These are phyloP conservation scores for Trametes villosa DNA, from an alignment of 768 basidiomycete genomes.

Conservation along the genomic window DNA sequence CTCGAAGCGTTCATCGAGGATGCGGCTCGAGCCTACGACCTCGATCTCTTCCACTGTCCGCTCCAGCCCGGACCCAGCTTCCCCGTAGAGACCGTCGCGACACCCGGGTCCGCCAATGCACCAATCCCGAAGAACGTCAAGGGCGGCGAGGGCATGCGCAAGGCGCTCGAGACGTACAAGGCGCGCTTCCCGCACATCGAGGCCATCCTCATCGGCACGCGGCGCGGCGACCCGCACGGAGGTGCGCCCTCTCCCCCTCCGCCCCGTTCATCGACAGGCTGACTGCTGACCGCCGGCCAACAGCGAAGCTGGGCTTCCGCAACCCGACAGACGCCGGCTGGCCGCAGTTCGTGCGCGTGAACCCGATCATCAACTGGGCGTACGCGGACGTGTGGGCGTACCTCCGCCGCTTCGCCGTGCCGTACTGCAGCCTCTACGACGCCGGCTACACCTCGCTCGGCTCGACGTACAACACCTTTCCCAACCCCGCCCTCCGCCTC, in stretches of 20 bases:
- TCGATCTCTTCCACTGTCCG: conserved; percentile 71
- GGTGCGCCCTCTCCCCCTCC: conserved; percentile 55
- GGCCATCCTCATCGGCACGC: conserved; percentile 88
- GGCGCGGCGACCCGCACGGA: conserved; percentile 91
- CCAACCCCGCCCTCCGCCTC: conserved; percentile 78
- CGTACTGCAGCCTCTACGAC: conserved; percentile 90
- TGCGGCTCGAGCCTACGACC: conserved; percentile 62
- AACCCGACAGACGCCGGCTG: conserved; percentile 88
- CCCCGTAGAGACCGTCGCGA: conserved; percentile 53
- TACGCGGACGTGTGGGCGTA: conserved; percentile 92
- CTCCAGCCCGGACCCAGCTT: conserved; percentile 35
- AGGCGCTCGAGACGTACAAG: conserved; percentile 77
- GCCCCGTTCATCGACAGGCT: neutral
- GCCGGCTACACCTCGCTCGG: conserved; percentile 98
- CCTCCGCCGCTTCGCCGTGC: conserved; percentile 72
- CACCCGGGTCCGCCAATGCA: conserved; percentile 34
- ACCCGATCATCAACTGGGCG: conserved; percentile 95
- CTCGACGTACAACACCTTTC: conserved; percentile 94
- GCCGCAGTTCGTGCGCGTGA: conserved; percentile 91
- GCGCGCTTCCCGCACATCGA: conserved; percentile 64
- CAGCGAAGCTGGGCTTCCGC: conserved; percentile 69
- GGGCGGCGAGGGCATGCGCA: conserved; percentile 77
- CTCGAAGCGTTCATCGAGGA: conserved; percentile 87
- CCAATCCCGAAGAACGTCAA: conserved; percentile 40
- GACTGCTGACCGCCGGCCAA: neutral